Base-by-base conservation (phyloP, 257 asterid species). In the Leonotis leonurus region DNA sequence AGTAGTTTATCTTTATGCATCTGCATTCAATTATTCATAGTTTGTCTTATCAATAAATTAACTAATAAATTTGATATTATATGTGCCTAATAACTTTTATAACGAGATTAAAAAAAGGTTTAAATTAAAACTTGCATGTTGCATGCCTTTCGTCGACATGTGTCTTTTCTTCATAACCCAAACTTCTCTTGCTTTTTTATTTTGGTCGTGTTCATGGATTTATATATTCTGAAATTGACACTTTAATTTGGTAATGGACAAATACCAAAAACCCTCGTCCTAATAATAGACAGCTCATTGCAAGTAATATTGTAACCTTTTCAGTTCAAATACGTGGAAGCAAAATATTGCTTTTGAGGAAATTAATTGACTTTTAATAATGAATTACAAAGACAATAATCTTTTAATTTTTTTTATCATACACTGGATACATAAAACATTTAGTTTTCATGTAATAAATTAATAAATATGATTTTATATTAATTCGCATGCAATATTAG, bases 221-320 rank as follows among this genome's bases (percentile, higher is more conserved):
- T 32, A 55, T 12, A 10, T 14, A 50, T 60, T 53, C 63, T n/a
- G 63, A 51, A 40, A 69, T 69, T n/a, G 40, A 60, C 65, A 32
- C 13, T 10, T 3, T 25, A 6, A 3, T 27, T 33, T 41, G 7
- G 6, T 30, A 41, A 8, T 56, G 29, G 35, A 30, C 52, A 40
- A 22, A 43, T 18, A 61, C 45, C 64, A 52, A 44, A 51, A 7
- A 8, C 1, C 16, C 6, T 50, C 11, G 29, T 56, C 29, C 51
- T 24, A 33, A 50, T 59, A n/a, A n/a, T 59, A 49, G 67, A 50
- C 33, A 45, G 32, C 30, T 67, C 25, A 46, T 46, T 33, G 57
- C n/a, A 27, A 26, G 13, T 37, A 9, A 5, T 20, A 17, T n/a
- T n/a, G n/a, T 29, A 46, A 10, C 29, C 16, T 10, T 41, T 5